These are phyloP conservation scores for Fusarium camptoceras DNA, from an alignment of 2,329 filamentous ascomycete species.

Conservation along the genomic window DNA sequence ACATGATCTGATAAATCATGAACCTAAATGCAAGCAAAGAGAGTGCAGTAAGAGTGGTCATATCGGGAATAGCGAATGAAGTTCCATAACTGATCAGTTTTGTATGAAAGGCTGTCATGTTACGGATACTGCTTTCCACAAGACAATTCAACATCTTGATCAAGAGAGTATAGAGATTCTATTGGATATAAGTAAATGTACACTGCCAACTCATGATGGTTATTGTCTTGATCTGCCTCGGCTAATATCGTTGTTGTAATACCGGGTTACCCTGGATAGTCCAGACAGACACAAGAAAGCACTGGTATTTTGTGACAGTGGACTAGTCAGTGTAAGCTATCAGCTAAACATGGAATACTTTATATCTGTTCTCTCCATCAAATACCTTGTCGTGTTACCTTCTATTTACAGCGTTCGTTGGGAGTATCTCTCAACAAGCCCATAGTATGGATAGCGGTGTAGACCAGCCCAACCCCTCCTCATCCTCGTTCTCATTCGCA, in stretches of 20 bases:
- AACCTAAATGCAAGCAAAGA: background rate
- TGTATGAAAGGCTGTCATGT: background rate
- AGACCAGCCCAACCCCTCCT: slow-evolving; percentile 29
- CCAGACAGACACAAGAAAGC: background rate
- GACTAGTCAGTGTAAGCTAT: background rate
- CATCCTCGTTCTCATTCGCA: background rate
- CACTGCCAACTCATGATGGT: background rate
- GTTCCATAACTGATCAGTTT: background rate
- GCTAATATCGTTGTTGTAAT: background rate
- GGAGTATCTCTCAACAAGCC: slow-evolving; percentile 1
- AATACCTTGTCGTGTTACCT: background rate
- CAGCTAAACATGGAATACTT: background rate
- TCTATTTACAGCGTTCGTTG: slow-evolving; percentile 6
- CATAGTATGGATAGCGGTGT: slow-evolving; percentile 15
- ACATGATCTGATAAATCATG: slow-evolving; percentile 23
- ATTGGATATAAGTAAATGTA: background rate
- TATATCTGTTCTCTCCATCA: background rate
- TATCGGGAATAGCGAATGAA: slow-evolving; percentile 5
- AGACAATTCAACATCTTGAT: background rate
- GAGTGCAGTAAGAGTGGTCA: background rate
- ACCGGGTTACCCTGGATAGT: slow-evolving; percentile 3
- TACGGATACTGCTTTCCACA: background rate
- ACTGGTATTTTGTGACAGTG: background rate
- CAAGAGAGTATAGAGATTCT: background rate
- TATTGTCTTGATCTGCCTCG: background rate